Evolutionary conservation across 257 asterid species (phyloP), one percentile per base, ranked within the genome.

Genomic region (Linderniella brevidens): DNA sequence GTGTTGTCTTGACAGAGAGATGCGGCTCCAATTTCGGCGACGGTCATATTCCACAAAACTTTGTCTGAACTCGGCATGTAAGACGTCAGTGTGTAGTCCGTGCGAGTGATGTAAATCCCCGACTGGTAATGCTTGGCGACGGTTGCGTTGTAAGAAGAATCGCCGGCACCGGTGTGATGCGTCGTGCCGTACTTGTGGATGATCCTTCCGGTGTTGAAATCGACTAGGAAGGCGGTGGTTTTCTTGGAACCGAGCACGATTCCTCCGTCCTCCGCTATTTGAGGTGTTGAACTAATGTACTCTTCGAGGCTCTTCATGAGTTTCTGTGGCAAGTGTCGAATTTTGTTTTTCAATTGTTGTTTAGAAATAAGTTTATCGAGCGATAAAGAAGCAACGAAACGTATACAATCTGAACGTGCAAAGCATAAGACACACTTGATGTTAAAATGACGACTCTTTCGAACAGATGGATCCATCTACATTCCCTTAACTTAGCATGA

Each of bases 201-300:
- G 54, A 78, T 59, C 58, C 68, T 75, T 54, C 98, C 95, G 56
- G 92, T 74, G 68, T 65, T 88, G 38, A 69, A 79, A 74, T 84
- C 92, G 59, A 88, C 78, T 39, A 72, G 64, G 65, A 76, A 88
- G 14, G 69, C 95, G 16, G 77, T 68, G 18, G 90, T 78, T 59
- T 60, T 72, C 60, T 78, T 88, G 63, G 80, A 76, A 52, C 98
- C 98, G 13, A 83, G 86, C 47, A 84, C 92, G 44, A 88, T 66
- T 56, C 92, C 92, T 29, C 98, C 98, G 61, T 84, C 85, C 65
- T 88, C 98, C 29, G 83, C 71, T 66, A 88, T 80, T 66, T 84
- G 98, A 56, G 98, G 98, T 32, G 98, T 84, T 52, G 93, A 80
- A 64, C 78, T 74, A 55, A 88, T 66, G 51, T 78, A 88, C 68